phyloP scores from a whole-genome alignment of 2,329 filamentous ascomycete genomes.

The Shiraia bambusicola region DNA sequence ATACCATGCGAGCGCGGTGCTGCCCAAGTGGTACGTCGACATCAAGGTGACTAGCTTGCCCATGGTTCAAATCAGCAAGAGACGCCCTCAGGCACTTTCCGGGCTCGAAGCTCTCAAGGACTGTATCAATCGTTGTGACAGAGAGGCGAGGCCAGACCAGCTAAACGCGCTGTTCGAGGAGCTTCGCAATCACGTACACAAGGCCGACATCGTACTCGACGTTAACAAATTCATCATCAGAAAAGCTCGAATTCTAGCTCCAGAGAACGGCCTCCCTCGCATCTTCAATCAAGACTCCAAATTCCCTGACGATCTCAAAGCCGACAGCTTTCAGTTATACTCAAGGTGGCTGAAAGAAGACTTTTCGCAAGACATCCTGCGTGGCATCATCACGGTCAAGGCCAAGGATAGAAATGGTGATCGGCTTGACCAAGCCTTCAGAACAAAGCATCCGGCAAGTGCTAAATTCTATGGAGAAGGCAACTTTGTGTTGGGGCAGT shows the following conservation, averaged over 20 bases:
- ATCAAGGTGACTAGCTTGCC: constrained; percentile 4
- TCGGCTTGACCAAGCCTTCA: constrained; percentile 20
- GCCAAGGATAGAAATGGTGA: constrained; percentile 28
- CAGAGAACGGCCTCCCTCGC: constrained; percentile 40
- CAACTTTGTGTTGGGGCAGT: constrained; percentile 50
- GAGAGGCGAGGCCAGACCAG: not conserved
- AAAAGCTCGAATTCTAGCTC: constrained; percentile 39
- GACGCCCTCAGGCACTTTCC: constrained; percentile 13
- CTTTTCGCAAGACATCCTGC: constrained; percentile 50
- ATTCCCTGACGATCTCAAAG: constrained; percentile 51
- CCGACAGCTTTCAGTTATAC: constrained; percentile 52
- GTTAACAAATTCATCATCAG: constrained; percentile 38
- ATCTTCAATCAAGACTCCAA: constrained; percentile 41
- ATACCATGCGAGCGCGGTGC: not conserved
- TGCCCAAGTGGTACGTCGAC: constrained; percentile 18
- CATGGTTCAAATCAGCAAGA: constrained; percentile 12
- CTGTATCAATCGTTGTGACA: constrained; percentile 23
- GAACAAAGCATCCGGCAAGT: constrained; percentile 15
- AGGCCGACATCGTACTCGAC: constrained; percentile 37
- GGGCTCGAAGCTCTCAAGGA: constrained; percentile 28
- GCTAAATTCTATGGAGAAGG: constrained; percentile 45
- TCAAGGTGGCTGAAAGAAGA: constrained; percentile 47
- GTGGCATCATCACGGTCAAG: constrained; percentile 42
- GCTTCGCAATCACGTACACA: constrained; percentile 43
- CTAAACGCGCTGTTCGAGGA: constrained; percentile 26